Evolutionary conservation across 768 basidiomycete genomes (phyloP), one percentile per base, ranked within the genome.

Genomic region (Zangia roseola): DNA sequence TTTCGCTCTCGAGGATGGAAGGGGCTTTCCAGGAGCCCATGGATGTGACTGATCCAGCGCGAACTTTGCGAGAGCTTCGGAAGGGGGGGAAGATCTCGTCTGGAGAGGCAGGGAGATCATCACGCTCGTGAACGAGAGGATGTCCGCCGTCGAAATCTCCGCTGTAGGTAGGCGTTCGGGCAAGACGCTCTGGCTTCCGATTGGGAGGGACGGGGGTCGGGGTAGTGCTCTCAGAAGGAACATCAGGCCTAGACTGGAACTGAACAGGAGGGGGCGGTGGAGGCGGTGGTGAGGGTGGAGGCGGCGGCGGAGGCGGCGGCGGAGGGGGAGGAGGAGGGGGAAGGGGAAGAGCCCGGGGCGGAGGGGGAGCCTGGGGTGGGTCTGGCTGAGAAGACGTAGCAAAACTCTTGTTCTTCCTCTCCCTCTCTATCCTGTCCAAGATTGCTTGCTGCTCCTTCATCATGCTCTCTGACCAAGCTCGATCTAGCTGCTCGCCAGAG

Each of bases 341-440:
- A 7, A 31, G 44, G 3, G 37, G 43, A 1, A 21, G 45, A 24
- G 40, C 12, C 6, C 13, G 10, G 10, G 35, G 28, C 3, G 38
- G 40, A 21, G 28, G 41, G 2, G 31, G 54, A 6, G 10, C 31
- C 0, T 13, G 55, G 12, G 40, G 42, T 31, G 28, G 44, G 21
- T 47, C 43, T 9, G 43, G 17, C 13, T 46, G 63, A 14, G 53
- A 43, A 17, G 61, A 53, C 0, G 43, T 21, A 10, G 31, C 14
- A 14, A 48, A n/a, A n/a, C 31, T 54, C 53, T 51, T 59, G 47
- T 58, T 49, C 47, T 56, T 69, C 53, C 54, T 56, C 45, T 70
- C 67, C 61, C 65, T 67, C 65, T 82, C 70, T 52, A 79, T 75
- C 57, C 63, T 73, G 49, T 78, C 72, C 67, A 77, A 64, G 52